Conservation (phyloP, 1,284 basidiomycete species). For the Apiotrichum porosum region DNA sequence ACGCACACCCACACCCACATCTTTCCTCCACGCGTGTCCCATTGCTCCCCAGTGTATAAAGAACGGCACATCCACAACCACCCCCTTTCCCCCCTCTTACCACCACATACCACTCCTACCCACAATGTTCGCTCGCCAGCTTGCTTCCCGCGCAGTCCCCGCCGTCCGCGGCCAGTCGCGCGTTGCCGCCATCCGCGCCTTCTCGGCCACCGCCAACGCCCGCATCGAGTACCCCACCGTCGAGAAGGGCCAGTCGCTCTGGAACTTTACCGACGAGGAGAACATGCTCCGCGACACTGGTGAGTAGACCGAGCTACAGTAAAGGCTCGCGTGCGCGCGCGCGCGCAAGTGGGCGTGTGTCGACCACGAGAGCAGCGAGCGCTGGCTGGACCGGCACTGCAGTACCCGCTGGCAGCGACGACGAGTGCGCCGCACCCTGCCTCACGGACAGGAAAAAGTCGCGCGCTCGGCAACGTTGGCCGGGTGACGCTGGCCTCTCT, state of each 20-base stretch:
- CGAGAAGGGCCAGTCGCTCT: conserved; percentile 52
- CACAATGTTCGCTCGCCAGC: conserved; percentile 14
- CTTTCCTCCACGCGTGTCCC: not conserved
- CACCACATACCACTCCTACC: not conserved
- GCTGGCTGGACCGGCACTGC: too few relatives aligned
- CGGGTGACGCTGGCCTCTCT: too few relatives aligned
- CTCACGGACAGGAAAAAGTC: too few relatives aligned
- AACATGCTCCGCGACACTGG: conserved; percentile 82
- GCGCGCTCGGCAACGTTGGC: too few relatives aligned
- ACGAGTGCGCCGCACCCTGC: too few relatives aligned
- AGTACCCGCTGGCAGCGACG: too few relatives aligned
- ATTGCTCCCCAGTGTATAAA: too few relatives aligned
- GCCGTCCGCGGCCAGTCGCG: conserved; percentile 16
- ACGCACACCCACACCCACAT: not conserved
- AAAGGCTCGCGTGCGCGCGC: not conserved
- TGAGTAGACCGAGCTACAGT: conserved; percentile 49
- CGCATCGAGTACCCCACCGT: conserved; percentile 36
- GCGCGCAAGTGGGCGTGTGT: not conserved
- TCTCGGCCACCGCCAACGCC: conserved; percentile 22
- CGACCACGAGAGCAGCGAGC: not conserved
- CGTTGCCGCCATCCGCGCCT: conserved; percentile 9
- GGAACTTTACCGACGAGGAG: conserved; percentile 85
- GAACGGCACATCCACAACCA: too few relatives aligned
- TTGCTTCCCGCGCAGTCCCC: conserved; percentile 10
- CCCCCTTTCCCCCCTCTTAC: too few relatives aligned